These are phyloP conservation scores for Triticum urartu DNA, from an alignment of 176 grass and related monocot species.

Conservation along the genomic window DNA sequence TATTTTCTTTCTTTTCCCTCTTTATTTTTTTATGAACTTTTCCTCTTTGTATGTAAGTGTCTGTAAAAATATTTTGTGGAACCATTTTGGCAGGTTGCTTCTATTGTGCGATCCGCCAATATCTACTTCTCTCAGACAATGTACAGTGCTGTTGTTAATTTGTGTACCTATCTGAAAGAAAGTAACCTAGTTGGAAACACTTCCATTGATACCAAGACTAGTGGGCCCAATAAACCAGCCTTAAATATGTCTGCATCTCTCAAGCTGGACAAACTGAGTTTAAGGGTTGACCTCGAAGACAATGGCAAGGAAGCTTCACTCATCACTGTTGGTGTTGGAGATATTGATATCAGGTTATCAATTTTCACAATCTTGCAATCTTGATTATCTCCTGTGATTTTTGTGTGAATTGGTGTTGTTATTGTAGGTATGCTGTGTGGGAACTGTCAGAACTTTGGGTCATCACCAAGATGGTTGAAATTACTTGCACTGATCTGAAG, in stretches of 20 bases:
- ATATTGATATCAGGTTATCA: conserved; percentile 60
- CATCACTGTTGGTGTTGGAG: conserved; percentile 50
- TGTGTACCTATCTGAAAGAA: conserved; percentile 34
- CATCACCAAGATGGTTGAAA: conserved; percentile 42
- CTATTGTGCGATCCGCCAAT: conserved; percentile 48
- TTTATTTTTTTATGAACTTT: neutral
- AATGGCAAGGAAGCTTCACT: conserved; percentile 40
- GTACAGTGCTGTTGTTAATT: conserved; percentile 54
- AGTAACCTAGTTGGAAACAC: conserved; percentile 32
- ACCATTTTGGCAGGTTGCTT: conserved; percentile 55
- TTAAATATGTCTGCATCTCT: conserved; percentile 53
- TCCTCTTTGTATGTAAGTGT: conserved; percentile 1
- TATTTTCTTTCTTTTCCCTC: neutral
- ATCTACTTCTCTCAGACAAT: conserved; percentile 67
- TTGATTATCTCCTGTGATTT: conserved; percentile 21
- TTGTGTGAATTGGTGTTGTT: conserved; percentile 18
- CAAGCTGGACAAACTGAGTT: conserved; percentile 58
- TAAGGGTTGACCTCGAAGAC: conserved; percentile 67
- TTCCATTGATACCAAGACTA: conserved; percentile 33
- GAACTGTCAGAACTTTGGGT: conserved; percentile 63
- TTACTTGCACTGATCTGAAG: conserved; percentile 48
- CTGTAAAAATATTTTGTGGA: conserved; percentile 11
- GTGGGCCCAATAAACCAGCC: conserved; percentile 19
- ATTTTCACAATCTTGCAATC: conserved; percentile 24
- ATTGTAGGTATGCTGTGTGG: conserved; percentile 62